These are phyloP conservation scores for Prunus davidiana DNA, from an alignment of 306 rosid species.

Conservation along the genomic window DNA sequence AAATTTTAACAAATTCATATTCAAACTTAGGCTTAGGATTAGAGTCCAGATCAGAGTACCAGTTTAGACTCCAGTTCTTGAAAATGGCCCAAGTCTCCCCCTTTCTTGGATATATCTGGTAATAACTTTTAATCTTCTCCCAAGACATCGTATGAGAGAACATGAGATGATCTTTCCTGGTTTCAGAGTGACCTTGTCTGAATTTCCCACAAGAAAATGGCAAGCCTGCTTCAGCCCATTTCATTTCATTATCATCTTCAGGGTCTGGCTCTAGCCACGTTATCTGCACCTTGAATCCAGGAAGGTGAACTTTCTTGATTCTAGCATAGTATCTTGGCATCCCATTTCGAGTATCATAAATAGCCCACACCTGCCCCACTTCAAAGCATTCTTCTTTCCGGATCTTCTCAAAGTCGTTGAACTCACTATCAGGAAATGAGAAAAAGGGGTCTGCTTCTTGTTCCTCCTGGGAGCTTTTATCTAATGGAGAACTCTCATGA, in stretches of 20 bases:
- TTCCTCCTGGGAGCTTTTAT: constrained; percentile 29
- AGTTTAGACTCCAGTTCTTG: constrained; percentile 75
- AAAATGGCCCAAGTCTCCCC: constrained; percentile 93
- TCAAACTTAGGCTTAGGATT: constrained; percentile 38
- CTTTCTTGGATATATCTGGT: constrained; percentile 59
- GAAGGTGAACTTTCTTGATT: constrained; percentile 52
- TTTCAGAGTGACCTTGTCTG: constrained; percentile 34
- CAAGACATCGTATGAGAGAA: constrained; percentile 69
- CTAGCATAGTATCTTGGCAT: constrained; percentile 90
- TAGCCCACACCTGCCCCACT: constrained; percentile 85
- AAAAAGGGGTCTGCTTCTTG: constrained; percentile 11
- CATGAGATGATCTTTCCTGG: constrained; percentile 31
- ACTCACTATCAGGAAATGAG: constrained; percentile 62
- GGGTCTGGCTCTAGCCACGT: constrained; percentile 79
- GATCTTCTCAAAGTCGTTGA: constrained; percentile 62
- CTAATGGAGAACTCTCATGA: constrained; percentile 18
- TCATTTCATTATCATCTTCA: constrained; percentile 33
- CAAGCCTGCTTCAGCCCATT: constrained; percentile 39
- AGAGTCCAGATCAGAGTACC: constrained; percentile 38
- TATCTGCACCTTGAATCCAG: constrained; percentile 65
- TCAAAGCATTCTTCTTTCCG: constrained; percentile 51
- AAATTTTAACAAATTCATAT: constrained; percentile 60
- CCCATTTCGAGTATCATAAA: constrained; percentile 60
- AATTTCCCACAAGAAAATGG: constrained; percentile 81
- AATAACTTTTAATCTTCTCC: constrained; percentile 30